Base-by-base conservation (phyloP, 2,329 filamentous ascomycete genomes). In the Cladophialophora yegresii region DNA sequence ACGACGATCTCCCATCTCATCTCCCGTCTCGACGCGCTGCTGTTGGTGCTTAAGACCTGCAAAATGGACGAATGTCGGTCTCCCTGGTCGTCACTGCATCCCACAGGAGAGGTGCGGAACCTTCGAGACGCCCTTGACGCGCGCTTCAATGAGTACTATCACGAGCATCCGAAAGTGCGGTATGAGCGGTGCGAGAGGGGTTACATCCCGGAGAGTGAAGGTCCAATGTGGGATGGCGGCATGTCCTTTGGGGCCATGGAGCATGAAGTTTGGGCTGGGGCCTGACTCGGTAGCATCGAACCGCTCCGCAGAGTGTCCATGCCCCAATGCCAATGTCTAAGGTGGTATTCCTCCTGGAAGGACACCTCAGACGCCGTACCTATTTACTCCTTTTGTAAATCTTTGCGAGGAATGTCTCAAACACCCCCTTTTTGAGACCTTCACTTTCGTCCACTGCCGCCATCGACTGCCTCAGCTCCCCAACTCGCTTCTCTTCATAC, bases 341-440 rank as follows among this genome's bases (percentile, higher is more conserved):
- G 13, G 26, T 28, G 26, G 26, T 6, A 28, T 23, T 23, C n/a
- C 26, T 8, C 47, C 3, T 53, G 16, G 20, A 28, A 23, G 49
- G 13, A 16, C 32, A 54, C 16, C 23, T 23, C 3, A 32, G 10
- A 47, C 20, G 33, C 58, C 32, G 20, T 22, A 54, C 22, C 49
- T 90, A 98, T 81, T 96, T 98, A 85, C 87, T 95, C 75, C 95
- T 86, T 87, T 96, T 96, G 86, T 98, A 98, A 76, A 99, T 98
- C 86, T 99, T 99, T 78, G 84, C 83, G 70, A 99, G 82, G 84
- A 98, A 99, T 51, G 86, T 85, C 73, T 96, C 89, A 71, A 98
- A 96, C 47, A 98, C 86, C 65, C 84, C 85, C 85, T 91, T 95
- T 85, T 96, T 97, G 74, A 99, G 80, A 16, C 95, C 95, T 69